A percentile compares a stretch with the other conserved stretches of the same genome.
These are phyloP conservation scores for Fraxinus sp. DNA, from an alignment of 305 asterid species.

Conservation along the genomic window DNA sequence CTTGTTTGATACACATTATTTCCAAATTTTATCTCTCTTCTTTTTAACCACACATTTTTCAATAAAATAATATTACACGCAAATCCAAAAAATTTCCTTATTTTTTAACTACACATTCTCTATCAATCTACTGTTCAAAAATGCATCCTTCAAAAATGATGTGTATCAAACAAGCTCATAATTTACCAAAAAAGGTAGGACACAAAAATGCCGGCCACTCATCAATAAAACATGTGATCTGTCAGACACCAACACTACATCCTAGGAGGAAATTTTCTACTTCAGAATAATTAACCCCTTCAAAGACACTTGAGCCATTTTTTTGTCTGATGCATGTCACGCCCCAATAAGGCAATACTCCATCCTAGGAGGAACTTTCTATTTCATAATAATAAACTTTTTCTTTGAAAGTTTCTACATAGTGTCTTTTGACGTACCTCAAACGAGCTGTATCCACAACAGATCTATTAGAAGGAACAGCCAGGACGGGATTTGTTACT, in stretches of 20 bases:
- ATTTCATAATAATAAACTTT: not conserved
- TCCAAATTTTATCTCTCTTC: too few species aligned
- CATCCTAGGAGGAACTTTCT: not conserved
- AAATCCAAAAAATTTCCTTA: too few species aligned
- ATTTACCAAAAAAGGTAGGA: not conserved
- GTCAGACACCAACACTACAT: not conserved
- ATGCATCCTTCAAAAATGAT: too few species aligned
- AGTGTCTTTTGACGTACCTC: slow-evolving; percentile 36
- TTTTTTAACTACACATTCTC: too few species aligned
- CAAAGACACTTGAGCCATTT: not conserved
- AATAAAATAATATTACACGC: too few species aligned
- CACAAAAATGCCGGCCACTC: not conserved
- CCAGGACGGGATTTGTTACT: slow-evolving; percentile 29
- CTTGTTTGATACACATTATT: too few species aligned
- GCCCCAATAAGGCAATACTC: not conserved
- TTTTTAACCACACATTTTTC: too few species aligned
- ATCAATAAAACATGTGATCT: not conserved
- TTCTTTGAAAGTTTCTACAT: not conserved
- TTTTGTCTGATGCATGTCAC: not conserved
- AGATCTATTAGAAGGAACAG: slow-evolving; percentile 34
- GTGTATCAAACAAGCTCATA: not conserved
- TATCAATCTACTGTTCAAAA: too few species aligned
- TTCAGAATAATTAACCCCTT: not conserved
- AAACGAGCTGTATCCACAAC: slow-evolving; percentile 66
- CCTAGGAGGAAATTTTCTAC: not conserved